Evolutionary conservation across 805 yeast species (phyloP).

Genomic region (Kodamaea lidongshanica): DNA sequence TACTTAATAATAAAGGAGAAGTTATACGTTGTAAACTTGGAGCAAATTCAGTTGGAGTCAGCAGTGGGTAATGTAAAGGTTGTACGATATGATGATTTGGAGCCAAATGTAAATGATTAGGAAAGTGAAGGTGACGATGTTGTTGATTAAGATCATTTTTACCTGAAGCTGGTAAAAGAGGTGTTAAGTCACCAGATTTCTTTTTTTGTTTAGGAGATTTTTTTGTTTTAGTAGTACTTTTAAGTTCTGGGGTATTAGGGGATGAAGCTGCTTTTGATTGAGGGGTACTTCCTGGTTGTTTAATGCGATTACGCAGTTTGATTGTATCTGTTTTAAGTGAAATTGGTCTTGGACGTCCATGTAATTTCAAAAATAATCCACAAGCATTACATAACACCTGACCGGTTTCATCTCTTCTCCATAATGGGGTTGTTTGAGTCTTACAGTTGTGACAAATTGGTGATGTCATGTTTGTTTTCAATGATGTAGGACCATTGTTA

Average conservation of each 20-base stretch:
- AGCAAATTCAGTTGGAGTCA: conserved; percentile 67
- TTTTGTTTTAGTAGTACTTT: conserved; percentile 40
- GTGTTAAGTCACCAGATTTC: conserved; percentile 16
- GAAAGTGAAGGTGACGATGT: neutral
- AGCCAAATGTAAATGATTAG: conserved; percentile 5
- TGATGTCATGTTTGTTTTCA: conserved; percentile 53
- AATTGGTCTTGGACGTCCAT: conserved; percentile 90
- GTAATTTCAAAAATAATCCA: conserved; percentile 81
- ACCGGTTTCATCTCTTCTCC: conserved; percentile 93
- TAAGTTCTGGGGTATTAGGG: conserved; percentile 53
- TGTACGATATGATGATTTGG: conserved; percentile 34
- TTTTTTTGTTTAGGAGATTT: conserved; percentile 20
- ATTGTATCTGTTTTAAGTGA: conserved; percentile 87
- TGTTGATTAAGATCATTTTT: neutral
- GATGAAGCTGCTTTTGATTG: conserved; percentile 29
- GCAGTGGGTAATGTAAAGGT: conserved; percentile 59
- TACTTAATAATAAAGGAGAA: conserved; percentile 56
- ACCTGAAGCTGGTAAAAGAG: conserved; percentile 21
- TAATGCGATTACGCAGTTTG: conserved; percentile 82
- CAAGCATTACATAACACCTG: conserved; percentile 89
- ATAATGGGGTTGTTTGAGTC: conserved; percentile 88
- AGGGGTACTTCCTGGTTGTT: conserved; percentile 31
- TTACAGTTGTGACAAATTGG: conserved; percentile 86
- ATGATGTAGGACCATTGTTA: conserved; percentile 58
- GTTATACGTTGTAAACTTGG: conserved; percentile 58